These are phyloP conservation scores for Tardiomyces blankii DNA, from an alignment of 1,139 yeast genomes.

Conservation along the genomic window DNA sequence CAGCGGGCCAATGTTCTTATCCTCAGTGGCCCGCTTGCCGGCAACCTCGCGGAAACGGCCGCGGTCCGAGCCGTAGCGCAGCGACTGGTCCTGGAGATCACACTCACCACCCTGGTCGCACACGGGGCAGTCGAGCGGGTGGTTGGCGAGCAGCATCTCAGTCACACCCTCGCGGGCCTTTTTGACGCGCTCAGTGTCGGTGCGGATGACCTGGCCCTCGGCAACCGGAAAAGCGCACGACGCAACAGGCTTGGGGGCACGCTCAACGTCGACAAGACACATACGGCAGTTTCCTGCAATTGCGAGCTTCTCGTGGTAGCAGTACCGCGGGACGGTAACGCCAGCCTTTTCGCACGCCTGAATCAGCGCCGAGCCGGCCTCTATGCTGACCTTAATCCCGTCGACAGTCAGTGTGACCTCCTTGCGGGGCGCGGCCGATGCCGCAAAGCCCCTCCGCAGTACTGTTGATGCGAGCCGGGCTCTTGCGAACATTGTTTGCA, in stretches of 20 bases:
- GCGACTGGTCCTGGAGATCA: conserved; percentile 81
- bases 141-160: conserved; percentile 79
- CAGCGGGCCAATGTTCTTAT: conserved; percentile 83
- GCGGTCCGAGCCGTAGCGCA: conserved; percentile 77
- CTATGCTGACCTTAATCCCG: conserved; percentile 66
- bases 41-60: conserved; percentile 73
- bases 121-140: conserved; percentile 87
- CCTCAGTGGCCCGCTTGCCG: conserved; percentile 86
- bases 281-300: conserved; percentile 94
- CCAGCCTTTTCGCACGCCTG: conserved; percentile 94
- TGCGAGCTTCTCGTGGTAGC: conserved; percentile 85
- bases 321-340: conserved; percentile 76
- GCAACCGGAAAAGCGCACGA: conserved; percentile 89
- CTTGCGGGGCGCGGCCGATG: conserved; percentile 24
- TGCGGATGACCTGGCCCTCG: conserved; percentile 80
- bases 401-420: conserved; percentile 72
- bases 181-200: conserved; percentile 69
- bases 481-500: too few relatives aligned
- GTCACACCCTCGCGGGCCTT: conserved; percentile 88
- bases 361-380: conserved; percentile 79
- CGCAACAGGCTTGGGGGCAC: conserved; percentile 84
- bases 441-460: conserved; percentile 15
- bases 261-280: conserved; percentile 87
- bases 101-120: conserved; percentile 96
- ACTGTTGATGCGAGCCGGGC: too few relatives aligned